A percentile compares a stretch with the other conserved stretches of the same genome.
phyloP scores from a whole-genome alignment of 176 grass and related monocot genomes.

The Aegilops longissima region DNA sequence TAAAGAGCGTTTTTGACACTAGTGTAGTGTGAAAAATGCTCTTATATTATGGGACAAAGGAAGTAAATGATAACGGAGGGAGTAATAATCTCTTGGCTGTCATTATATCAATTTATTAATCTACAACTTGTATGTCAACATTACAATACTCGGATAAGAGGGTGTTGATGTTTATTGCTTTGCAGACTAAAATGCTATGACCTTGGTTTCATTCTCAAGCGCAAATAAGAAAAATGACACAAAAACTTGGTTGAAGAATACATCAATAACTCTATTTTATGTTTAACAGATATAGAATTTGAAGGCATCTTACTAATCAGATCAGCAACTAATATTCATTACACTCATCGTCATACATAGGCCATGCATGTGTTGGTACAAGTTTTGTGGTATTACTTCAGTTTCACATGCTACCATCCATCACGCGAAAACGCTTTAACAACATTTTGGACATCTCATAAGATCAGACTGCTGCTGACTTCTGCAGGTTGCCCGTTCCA shows the following conservation, averaged over 20 bases:
- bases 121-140: not conserved
- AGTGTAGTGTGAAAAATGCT: too few relatives aligned
- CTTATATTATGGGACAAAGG: too few relatives aligned
- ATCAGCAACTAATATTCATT: too few relatives aligned
- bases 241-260: not conserved
- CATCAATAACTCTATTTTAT: not conserved
- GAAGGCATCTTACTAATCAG: not conserved
- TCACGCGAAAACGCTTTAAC: too few relatives aligned
- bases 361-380: too few relatives aligned
- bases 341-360: too few relatives aligned
- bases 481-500: conserved; percentile 41
- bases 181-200: not conserved
- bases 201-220: not conserved
- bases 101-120: not conserved
- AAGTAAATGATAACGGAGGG: too few relatives aligned
- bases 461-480: not conserved
- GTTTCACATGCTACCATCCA: too few relatives aligned
- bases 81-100: too few relatives aligned
- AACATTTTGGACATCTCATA: not conserved
- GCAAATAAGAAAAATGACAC: too few relatives aligned
- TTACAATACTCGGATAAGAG: not conserved
- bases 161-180: not conserved
- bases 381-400: too few relatives aligned
- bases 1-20: too few relatives aligned
- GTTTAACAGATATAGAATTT: not conserved